A percentile compares a stretch with the other conserved stretches of the same genome.
These are phyloP conservation scores for Gossypium lobatum DNA, from an alignment of 441 rosid species.

Conservation along the genomic window DNA sequence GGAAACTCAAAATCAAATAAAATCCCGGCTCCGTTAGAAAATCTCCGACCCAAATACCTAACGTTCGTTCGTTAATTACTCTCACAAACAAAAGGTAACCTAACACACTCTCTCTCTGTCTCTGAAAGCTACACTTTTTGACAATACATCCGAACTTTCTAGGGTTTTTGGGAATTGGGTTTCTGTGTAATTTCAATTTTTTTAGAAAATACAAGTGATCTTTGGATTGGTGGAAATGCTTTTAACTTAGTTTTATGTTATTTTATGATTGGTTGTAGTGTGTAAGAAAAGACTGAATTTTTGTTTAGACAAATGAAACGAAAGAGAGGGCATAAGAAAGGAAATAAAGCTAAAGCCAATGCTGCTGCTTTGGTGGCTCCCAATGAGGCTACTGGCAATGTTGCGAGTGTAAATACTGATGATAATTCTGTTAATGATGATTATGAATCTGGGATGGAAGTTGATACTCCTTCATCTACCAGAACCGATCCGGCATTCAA, in stretches of 20 bases:
- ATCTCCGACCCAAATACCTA: too few relatives aligned
- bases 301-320: constrained; percentile 58
- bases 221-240: background rate
- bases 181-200: background rate
- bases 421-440: constrained; percentile 48
- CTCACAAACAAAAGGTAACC: too few relatives aligned
- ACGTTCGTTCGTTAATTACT: too few relatives aligned
- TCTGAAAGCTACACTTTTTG: background rate
- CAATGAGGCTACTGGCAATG: constrained; percentile 30
- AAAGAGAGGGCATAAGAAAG: constrained; percentile 78
- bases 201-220: background rate
- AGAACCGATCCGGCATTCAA: constrained; percentile 55
- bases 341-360: constrained; percentile 40
- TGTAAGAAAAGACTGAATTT: background rate
- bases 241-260: background rate
- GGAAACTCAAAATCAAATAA: background rate
- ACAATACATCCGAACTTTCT: background rate
- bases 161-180: constrained; percentile 5
- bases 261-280: constrained; percentile 10
- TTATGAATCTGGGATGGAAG: constrained; percentile 52
- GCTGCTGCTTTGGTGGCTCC: constrained; percentile 18
- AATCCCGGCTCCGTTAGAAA: too few relatives aligned
- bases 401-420: constrained; percentile 33
- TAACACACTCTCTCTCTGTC: background rate
- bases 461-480: constrained; percentile 68